Percentiles rank a stretch among this genome's conserved stretches.
Conservation (phyloP, 83 land plant genomes). For the Diphasiastrum complanatum region DNA sequence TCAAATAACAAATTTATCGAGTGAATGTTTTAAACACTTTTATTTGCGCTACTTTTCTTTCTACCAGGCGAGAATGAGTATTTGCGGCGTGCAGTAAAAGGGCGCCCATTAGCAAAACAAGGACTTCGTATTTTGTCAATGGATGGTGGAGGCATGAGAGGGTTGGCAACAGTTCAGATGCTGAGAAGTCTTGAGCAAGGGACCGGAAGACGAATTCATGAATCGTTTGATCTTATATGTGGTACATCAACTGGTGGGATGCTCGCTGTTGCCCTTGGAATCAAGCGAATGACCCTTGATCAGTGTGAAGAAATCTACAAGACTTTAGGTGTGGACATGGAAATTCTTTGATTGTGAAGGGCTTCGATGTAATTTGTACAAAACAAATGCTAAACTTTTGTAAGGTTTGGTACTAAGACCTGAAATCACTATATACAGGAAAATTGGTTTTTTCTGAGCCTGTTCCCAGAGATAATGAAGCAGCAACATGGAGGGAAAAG, state of each 20-base stretch:
- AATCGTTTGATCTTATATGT: conserved; percentile 96
- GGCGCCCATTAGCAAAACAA: conserved; percentile 64
- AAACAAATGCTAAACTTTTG: neutral
- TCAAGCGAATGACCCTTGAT: conserved; percentile 74
- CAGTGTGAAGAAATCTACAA: conserved; percentile 95
- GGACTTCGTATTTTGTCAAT: conserved; percentile 89
- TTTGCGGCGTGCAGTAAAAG: conserved; percentile 75
- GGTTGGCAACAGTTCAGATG: conserved; percentile 89
- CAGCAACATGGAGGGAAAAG: conserved; percentile 98
- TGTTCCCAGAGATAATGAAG: conserved; percentile 89
- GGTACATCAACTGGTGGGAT: conserved; percentile 99
- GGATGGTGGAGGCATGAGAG: conserved; percentile 99
- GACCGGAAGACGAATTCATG: conserved; percentile 90
- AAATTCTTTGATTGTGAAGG: neutral
- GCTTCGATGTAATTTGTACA: neutral
- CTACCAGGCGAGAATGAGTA: conserved; percentile 85
- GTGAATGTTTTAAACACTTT: neutral
- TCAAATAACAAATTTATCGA: neutral
- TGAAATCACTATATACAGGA: too few species aligned
- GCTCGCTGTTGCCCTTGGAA: conserved; percentile 93
- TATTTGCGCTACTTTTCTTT: neutral
- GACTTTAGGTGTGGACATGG: conserved; percentile 48
- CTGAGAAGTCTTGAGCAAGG: conserved; percentile 83
- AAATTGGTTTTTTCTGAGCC: conserved; percentile 95
- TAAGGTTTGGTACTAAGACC: neutral